A percentile compares a stretch with the other conserved stretches of the same genome.
Conservation (phyloP, 208 protist species). For the Polymyxa betae region DNA sequence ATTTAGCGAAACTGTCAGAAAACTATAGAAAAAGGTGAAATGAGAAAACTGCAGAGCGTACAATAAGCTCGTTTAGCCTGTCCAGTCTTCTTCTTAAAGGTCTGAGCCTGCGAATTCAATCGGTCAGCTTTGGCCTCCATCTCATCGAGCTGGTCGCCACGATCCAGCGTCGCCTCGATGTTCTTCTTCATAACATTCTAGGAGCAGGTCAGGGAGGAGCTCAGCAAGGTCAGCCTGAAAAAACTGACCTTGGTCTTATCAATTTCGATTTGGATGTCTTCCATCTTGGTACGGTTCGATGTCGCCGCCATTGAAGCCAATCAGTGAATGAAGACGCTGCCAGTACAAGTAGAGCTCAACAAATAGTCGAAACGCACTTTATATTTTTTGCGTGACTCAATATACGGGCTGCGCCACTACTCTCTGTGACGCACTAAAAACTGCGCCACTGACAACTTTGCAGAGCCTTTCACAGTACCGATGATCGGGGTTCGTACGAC, state of each 20-base stretch:
- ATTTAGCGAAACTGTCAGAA: background rate
- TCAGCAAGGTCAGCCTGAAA: background rate
- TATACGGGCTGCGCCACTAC: too few species aligned
- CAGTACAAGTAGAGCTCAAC: too few species aligned
- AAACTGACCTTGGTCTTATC: constrained; percentile 25
- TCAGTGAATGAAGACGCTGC: too few species aligned
- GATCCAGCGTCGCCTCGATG: constrained; percentile 47
- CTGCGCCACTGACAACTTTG: too few species aligned
- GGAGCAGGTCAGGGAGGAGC: background rate
- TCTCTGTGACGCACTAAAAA: too few species aligned
- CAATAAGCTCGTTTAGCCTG: constrained; percentile 52
- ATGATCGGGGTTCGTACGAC: too few species aligned
- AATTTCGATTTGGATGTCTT: constrained; percentile 43
- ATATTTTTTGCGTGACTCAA: too few species aligned
- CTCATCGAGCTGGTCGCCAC: constrained; percentile 49
- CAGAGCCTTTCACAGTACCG: too few species aligned
- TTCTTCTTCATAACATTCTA: constrained; percentile 52
- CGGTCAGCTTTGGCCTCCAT: constrained; percentile 47
- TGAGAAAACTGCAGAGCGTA: background rate
- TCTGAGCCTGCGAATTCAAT: constrained; percentile 34
- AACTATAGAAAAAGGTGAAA: too few species aligned
- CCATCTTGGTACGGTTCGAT: constrained; percentile 6
- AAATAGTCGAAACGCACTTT: too few species aligned
- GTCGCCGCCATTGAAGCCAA: constrained; percentile 42
- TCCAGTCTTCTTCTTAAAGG: constrained; percentile 51